Conservation (phyloP, 2,329 filamentous ascomycete species). For the Pyricularia sp. region DNA sequence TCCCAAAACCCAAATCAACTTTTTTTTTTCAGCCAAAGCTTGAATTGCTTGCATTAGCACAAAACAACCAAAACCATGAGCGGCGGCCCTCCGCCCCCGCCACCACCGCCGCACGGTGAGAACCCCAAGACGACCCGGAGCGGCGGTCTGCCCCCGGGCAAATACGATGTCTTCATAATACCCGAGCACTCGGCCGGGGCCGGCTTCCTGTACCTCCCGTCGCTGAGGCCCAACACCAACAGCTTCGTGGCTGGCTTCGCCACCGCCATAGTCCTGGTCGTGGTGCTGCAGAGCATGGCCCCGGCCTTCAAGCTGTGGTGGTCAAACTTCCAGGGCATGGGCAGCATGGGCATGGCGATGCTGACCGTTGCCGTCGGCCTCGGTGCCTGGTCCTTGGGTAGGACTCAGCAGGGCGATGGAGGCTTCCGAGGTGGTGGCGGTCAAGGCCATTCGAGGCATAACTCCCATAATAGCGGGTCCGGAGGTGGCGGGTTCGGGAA, state of each 20-base stretch:
- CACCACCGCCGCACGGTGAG: constrained; percentile 77
- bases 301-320: constrained; percentile 70
- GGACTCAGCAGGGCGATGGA: constrained; percentile 42
- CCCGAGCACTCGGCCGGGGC: constrained; percentile 82
- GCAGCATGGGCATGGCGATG: constrained; percentile 63
- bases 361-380: constrained; percentile 66
- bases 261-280: constrained; percentile 62
- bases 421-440: constrained; percentile 13
- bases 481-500: constrained; percentile 15
- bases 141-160: constrained; percentile 64
- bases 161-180: constrained; percentile 96
- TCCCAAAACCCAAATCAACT: not conserved
- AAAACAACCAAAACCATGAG: constrained; percentile 28
- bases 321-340: constrained; percentile 58
- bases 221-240: constrained; percentile 74
- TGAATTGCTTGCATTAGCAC: not conserved
- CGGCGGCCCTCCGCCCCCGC: constrained; percentile 59
- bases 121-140: constrained; percentile 58
- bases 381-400: constrained; percentile 68
- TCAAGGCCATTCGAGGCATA: constrained; percentile 11
- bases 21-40: not conserved
- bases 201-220: constrained; percentile 92
- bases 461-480: constrained; percentile 9
- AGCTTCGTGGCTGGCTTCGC: constrained; percentile 85
- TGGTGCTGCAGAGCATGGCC: constrained; percentile 62